These are phyloP conservation scores for Metarhizium rileyi DNA, from an alignment of 2,329 filamentous ascomycete species.

Conservation along the genomic window DNA sequence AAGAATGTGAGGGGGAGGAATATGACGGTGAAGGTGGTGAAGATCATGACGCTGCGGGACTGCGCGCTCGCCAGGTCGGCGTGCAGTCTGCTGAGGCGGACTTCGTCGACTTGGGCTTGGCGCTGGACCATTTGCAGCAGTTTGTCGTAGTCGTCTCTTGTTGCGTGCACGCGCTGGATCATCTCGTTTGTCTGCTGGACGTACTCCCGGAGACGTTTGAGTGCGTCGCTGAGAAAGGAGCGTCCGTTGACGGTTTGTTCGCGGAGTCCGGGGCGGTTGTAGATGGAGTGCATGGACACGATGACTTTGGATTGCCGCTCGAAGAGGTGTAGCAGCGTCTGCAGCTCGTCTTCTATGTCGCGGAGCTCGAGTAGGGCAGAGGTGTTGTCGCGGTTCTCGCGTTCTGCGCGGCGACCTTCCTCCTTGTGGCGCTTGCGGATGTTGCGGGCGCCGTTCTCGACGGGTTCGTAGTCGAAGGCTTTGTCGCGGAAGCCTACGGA, in stretches of 20 bases:
- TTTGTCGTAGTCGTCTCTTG: constrained; percentile 54
- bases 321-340: constrained; percentile 46
- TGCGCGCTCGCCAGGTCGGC: constrained; percentile 53
- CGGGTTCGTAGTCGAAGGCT: constrained; percentile 27
- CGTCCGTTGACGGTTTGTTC: constrained; percentile 35
- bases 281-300: constrained; percentile 35
- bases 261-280: constrained; percentile 29
- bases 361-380: constrained; percentile 52
- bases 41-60: constrained; percentile 55
- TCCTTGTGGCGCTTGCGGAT: constrained; percentile 29
- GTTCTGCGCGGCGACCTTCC: constrained; percentile 36
- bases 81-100: constrained; percentile 51
- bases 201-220: constrained; percentile 45
- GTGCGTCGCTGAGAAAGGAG: constrained; percentile 41
- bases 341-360: constrained; percentile 55
- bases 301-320: constrained; percentile 45
- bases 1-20: constrained; percentile 57
- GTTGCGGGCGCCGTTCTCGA: constrained; percentile 29
- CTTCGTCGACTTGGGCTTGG: constrained; percentile 57
- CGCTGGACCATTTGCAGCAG: constrained; percentile 58
- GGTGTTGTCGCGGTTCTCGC: constrained; percentile 52
- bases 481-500: constrained; percentile 44
- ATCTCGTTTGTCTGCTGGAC: constrained; percentile 44
- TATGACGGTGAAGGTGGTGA: constrained; percentile 54
- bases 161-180: constrained; percentile 45